Evolutionary conservation across 176 grass and related monocot genomes (phyloP).

Genomic region (Urochloa ruziziensis): DNA sequence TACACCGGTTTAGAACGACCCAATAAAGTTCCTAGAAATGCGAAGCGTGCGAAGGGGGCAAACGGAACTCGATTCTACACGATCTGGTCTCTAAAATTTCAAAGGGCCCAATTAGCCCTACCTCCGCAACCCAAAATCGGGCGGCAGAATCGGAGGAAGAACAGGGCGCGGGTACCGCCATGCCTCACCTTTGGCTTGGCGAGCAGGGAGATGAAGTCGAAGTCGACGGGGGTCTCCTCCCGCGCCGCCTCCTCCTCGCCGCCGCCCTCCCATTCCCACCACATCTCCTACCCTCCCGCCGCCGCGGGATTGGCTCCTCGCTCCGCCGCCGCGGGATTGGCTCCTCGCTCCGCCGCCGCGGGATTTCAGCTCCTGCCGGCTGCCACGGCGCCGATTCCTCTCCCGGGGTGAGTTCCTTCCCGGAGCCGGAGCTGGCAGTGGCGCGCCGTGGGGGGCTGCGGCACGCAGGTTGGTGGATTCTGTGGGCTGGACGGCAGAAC

Average conservation of each 20-base stretch:
- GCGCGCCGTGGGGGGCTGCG: not conserved
- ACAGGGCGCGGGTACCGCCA: too few relatives aligned
- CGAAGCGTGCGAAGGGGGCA: not conserved
- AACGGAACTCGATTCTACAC: not conserved
- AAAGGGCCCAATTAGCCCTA: not conserved
- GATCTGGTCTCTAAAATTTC: not conserved
- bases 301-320: not conserved
- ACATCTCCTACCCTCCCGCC: conserved; percentile 37
- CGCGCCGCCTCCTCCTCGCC: conserved; percentile 50
- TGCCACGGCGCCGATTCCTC: not conserved
- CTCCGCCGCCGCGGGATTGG: not conserved
- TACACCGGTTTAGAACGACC: not conserved
- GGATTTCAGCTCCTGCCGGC: not conserved
- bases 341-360: not conserved
- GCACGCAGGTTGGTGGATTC: conserved; percentile 4
- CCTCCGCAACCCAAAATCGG: not conserved
- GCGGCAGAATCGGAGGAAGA: not conserved
- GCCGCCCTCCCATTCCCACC: conserved; percentile 67
- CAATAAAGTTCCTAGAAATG: not conserved
- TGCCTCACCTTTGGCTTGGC: conserved; percentile 63
- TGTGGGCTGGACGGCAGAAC: conserved; percentile 38
- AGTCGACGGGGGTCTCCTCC: conserved; percentile 72
- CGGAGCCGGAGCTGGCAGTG: conserved; percentile 24
- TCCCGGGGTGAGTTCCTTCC: not conserved
- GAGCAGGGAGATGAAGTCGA: conserved; percentile 65